Conservation (phyloP, 192 early-diverging fungal genomes). For the Helicostylum pulchrum region DNA sequence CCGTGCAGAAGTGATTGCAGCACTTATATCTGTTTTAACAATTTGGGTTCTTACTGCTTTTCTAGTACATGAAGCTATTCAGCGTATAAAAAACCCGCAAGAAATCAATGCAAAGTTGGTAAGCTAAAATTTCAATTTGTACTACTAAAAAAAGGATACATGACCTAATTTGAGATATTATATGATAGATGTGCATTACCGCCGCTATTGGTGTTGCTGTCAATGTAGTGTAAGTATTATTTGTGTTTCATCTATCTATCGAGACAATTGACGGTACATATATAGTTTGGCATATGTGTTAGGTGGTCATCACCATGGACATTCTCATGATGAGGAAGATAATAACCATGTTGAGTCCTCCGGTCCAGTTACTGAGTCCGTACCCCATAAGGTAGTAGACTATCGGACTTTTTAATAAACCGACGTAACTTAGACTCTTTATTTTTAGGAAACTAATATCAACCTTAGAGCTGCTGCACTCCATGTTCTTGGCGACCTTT, state of each 20-base stretch:
- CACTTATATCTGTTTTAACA: slow-evolving; percentile 69
- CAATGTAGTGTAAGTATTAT: slow-evolving; percentile 60
- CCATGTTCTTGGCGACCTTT: slow-evolving; percentile 80
- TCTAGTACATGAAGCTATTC: slow-evolving; percentile 69
- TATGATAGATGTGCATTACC: slow-evolving; percentile 58
- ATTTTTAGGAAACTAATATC: slow-evolving; percentile 45
- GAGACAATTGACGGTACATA: not conserved
- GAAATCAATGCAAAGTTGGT: slow-evolving; percentile 60
- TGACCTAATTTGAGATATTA: not conserved
- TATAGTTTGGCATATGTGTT: slow-evolving; percentile 53
- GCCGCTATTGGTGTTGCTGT: slow-evolving; percentile 72
- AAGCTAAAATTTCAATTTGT: not conserved
- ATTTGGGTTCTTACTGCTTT: slow-evolving; percentile 73
- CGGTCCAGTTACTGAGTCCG: not conserved
- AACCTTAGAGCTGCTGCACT: slow-evolving; percentile 72
- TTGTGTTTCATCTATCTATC: slow-evolving; percentile 10
- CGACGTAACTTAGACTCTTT: not conserved
- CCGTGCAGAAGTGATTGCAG: slow-evolving; percentile 77
- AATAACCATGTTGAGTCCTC: slow-evolving; percentile 18
- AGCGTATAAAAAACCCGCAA: slow-evolving; percentile 59
- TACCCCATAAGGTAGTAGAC: not conserved
- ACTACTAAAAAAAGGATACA: not conserved
- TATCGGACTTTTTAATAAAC: not conserved
- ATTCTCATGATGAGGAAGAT: slow-evolving; percentile 37
- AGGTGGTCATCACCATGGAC: slow-evolving; percentile 53